Base-by-base conservation (phyloP, 2,329 filamentous ascomycete species). In the Pseudomassariella vexata region DNA sequence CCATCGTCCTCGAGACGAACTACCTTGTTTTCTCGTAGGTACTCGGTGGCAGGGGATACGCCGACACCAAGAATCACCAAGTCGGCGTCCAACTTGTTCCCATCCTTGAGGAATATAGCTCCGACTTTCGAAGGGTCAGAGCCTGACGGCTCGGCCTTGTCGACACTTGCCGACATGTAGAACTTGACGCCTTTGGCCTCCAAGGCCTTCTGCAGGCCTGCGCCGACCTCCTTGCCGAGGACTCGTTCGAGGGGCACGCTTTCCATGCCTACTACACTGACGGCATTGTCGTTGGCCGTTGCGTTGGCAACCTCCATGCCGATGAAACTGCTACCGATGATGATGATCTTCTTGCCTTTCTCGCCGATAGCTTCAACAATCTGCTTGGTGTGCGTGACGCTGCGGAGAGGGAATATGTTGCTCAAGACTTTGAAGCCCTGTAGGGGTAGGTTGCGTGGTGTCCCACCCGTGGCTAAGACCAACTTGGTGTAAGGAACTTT, bases 261-360 rank as follows among this genome's bases (percentile, higher is more conserved):
- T 53, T 95, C 88, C 83, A 89, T 90, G 22, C 92, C 92, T 15
- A 98, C 68, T 24, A 96, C 78, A 6, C 83, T 83, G 11, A 98
- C 88, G 7, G 80, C 65, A 56, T 98, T 94, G 48, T 83, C 82
- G 47, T 82, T 83, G 26, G 74, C 63, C 0, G 83, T 80, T 1
- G 94, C 82, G 42, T 89, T 92, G 39, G 85, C 90, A n/a, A 94
- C 76, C 60, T 98, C 92, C 85, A 98, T 94, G 24, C 92, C 92
- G 52, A 98, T 98, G 60, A 98, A 98, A 1, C 87, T 94, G 37
- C 84, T 90, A 24, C 92, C 92, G 33, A 98, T 70, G 10, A 98
- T 71, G 28, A 95, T 87, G 44, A 98, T 79, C 59, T 95, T 95
- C 71, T 95, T 95, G 37, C 78, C 79, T 52, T 85, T 82, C 25